Conservation (phyloP, 768 basidiomycete genomes). For the Steccherinum ochraceum region DNA sequence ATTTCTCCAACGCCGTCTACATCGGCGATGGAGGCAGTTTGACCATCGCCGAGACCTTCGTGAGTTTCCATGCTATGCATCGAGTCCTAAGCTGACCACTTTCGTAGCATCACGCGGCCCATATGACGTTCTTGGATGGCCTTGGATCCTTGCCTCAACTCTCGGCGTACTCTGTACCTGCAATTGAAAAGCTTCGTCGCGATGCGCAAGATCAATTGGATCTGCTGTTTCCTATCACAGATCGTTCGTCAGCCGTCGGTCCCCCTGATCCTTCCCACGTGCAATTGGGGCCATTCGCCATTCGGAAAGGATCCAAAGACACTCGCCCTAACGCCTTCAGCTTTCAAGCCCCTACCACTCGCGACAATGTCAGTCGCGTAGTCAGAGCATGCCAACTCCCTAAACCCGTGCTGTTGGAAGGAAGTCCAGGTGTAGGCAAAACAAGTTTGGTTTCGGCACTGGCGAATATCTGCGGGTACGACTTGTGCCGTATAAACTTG, state of each 20-base stretch:
- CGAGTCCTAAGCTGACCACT: constrained; percentile 8
- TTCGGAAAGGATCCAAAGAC: constrained; percentile 49
- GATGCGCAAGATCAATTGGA: constrained; percentile 52
- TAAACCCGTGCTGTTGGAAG: constrained; percentile 93
- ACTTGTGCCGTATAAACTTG: constrained; percentile 88
- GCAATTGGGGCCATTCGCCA: constrained; percentile 69
- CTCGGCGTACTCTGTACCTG: constrained; percentile 52
- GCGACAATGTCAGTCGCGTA: constrained; percentile 81
- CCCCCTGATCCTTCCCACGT: constrained; percentile 20
- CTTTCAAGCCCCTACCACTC: constrained; percentile 83
- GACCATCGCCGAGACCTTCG: constrained; percentile 54
- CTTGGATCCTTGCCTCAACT: constrained; percentile 73
- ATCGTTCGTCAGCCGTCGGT: background rate
- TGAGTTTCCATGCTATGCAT: constrained; percentile 30
- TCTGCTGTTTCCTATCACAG: constrained; percentile 43
- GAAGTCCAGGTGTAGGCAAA: constrained; percentile 97
- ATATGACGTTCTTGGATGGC: constrained; percentile 90
- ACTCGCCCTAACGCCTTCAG: constrained; percentile 51
- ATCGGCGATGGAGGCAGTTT: constrained; percentile 23
- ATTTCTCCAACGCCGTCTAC: constrained; percentile 70
- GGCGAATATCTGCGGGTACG: constrained; percentile 71
- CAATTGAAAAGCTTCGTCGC: constrained; percentile 53
- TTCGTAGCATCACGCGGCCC: constrained; percentile 81
- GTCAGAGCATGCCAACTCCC: constrained; percentile 81
- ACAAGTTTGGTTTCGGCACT: constrained; percentile 89